Evolutionary conservation across 306 rosid genomes (phyloP).

Genomic region (Medicago truncatula): DNA sequence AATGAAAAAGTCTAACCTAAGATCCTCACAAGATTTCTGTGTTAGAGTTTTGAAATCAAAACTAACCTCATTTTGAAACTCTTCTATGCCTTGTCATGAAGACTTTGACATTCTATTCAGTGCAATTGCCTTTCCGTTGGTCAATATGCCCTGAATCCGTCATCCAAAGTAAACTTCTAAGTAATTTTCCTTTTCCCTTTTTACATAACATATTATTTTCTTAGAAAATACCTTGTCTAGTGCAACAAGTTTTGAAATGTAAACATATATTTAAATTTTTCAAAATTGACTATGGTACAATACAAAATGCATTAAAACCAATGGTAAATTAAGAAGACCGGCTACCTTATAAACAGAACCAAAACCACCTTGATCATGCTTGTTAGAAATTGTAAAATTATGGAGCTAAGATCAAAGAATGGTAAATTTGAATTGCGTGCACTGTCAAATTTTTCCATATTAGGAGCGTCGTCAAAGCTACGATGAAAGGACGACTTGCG

Average conservation of each 20-base stretch:
- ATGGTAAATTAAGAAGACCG: not conserved
- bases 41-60: constrained; percentile 72
- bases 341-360: constrained; percentile 63
- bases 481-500: constrained; percentile 30
- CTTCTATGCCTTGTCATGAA: constrained; percentile 63
- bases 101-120: constrained; percentile 61
- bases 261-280: not conserved
- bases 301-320: not conserved
- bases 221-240: not conserved
- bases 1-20: constrained; percentile 63
- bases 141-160: constrained; percentile 42
- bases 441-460: constrained; percentile 15
- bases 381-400: constrained; percentile 57
- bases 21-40: constrained; percentile 68
- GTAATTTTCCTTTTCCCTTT: not conserved
- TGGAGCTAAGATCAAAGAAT: constrained; percentile 42
- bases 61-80: constrained; percentile 68
- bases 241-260: not conserved
- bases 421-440: not conserved
- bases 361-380: constrained; percentile 64
- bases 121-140: constrained; percentile 45
- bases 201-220: too few relatives aligned
- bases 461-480: constrained; percentile 8
- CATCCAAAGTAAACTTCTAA: not conserved
- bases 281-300: not conserved